These are phyloP conservation scores for Eragrostis curvula DNA, from an alignment of 176 grass and related monocot species.

Conservation along the genomic window DNA sequence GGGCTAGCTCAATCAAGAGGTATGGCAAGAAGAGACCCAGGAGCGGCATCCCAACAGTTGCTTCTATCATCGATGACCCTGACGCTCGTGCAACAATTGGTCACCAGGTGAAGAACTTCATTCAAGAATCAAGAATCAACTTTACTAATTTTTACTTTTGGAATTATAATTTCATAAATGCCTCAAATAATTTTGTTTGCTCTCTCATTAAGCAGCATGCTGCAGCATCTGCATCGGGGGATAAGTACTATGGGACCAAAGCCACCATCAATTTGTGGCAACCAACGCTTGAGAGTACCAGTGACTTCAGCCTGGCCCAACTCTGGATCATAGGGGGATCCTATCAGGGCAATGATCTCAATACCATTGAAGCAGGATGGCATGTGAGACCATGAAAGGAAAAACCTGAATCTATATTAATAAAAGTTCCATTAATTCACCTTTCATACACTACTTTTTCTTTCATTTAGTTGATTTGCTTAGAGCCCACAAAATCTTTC, in stretches of 20 bases:
- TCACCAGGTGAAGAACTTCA: too few species aligned
- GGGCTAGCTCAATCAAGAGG: slow-evolving; percentile 58
- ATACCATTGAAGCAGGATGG: too few species aligned
- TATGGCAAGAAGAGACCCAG: slow-evolving; percentile 69
- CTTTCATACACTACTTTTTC: too few species aligned
- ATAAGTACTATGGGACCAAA: slow-evolving; percentile 80
- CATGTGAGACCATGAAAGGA: too few species aligned
- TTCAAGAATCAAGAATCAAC: too few species aligned
- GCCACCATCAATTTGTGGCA: slow-evolving; percentile 87
- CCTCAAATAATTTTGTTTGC: slow-evolving; percentile 4
- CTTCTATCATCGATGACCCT: slow-evolving; percentile 51
- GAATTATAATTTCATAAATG: neutral
- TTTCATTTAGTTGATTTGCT: too few species aligned
- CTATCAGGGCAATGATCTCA: too few species aligned
- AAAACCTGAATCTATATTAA: too few species aligned
- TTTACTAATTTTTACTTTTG: neutral
- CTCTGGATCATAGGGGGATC: too few species aligned
- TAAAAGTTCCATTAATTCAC: too few species aligned
- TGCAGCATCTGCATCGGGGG: slow-evolving; percentile 74
- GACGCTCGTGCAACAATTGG: slow-evolving; percentile 38
- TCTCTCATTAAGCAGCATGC: slow-evolving; percentile 60
- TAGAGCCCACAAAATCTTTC: too few species aligned
- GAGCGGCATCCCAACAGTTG: slow-evolving; percentile 51
- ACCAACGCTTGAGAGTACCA: slow-evolving; percentile 67
- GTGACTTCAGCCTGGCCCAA: slow-evolving; percentile 84